A percentile compares a stretch with the other conserved stretches of the same genome.
These are phyloP conservation scores for Volvox africanus DNA, from an alignment of 139 green algal species.

Conservation along the genomic window DNA sequence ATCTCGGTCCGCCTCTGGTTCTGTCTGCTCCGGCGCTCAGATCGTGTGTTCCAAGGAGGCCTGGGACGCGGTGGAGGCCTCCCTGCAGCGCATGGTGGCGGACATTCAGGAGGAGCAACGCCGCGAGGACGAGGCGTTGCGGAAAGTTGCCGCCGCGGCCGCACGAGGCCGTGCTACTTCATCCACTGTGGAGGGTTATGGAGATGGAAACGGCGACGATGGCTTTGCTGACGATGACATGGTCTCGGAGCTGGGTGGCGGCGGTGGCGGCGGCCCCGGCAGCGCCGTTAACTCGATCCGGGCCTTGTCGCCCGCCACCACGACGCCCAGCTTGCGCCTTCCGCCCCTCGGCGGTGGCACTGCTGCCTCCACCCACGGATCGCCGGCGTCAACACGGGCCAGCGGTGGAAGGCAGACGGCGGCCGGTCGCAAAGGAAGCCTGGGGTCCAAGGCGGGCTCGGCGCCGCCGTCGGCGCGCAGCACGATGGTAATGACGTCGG, in stretches of 20 bases:
- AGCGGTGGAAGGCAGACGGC: too few relatives aligned
- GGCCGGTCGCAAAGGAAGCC: neutral
- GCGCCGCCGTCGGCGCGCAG: neutral
- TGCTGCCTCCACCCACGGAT: neutral
- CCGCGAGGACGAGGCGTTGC: neutral
- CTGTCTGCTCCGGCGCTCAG: neutral
- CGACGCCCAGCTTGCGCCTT: neutral
- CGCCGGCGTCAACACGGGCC: neutral
- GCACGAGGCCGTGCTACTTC: neutral
- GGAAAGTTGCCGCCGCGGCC: neutral
- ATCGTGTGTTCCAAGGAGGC: conserved; percentile 42
- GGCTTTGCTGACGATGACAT: neutral
- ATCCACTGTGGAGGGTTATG: neutral
- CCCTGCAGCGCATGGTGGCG: neutral
- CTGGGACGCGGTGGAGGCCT: conserved; percentile 17
- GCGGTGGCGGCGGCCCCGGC: neutral
- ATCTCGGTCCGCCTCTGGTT: neutral
- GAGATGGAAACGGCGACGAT: neutral
- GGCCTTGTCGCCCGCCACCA: neutral
- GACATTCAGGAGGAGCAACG: conserved; percentile 10
- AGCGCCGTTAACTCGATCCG: neutral
- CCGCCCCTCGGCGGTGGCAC: neutral
- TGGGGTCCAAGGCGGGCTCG: neutral
- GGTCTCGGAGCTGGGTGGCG: conserved; percentile 7
- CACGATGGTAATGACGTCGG: neutral